Conservation (phyloP, 805 yeast species). For the Priceomyces fermenticarens region DNA sequence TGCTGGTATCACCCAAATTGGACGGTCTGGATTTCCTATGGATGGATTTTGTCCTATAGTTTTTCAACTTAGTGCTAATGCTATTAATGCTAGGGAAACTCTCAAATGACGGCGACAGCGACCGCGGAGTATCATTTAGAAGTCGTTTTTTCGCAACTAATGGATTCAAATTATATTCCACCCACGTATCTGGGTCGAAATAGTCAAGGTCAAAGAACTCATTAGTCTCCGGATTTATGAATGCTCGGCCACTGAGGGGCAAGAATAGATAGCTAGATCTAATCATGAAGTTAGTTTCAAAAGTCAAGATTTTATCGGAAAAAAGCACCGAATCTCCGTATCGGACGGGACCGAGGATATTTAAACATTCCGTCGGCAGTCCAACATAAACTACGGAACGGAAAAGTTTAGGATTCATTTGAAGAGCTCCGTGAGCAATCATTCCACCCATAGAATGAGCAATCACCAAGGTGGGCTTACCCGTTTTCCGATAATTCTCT, state of each 20-base stretch:
- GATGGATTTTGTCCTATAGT: conserved; percentile 20
- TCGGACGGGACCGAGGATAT: conserved; percentile 81
- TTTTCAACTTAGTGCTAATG: conserved; percentile 25
- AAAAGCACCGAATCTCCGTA: conserved; percentile 78
- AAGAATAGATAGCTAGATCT: conserved; percentile 77
- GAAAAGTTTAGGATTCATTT: conserved; percentile 61
- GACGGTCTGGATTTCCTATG: conserved; percentile 7
- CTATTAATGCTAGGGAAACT: conserved; percentile 22
- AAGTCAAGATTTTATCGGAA: conserved; percentile 70
- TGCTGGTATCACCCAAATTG: background rate
- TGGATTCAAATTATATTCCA: conserved; percentile 70
- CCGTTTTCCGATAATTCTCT: conserved; percentile 44
- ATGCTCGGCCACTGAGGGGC: conserved; percentile 73
- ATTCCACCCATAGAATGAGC: conserved; percentile 97
- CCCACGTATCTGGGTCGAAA: conserved; percentile 81
- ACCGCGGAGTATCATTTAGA: conserved; percentile 21
- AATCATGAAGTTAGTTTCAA: conserved; percentile 85
- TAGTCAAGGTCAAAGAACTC: conserved; percentile 66
- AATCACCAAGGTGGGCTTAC: conserved; percentile 64
- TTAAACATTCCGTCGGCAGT: conserved; percentile 78
- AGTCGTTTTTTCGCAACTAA: conserved; percentile 49
- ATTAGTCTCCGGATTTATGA: conserved; percentile 58
- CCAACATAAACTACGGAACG: conserved; percentile 82
- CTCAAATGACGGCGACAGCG: conserved; percentile 2
- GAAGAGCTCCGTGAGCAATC: conserved; percentile 76